Evolutionary conservation across 257 asterid species (phyloP).

Genomic region (Gentiana dahurica): DNA sequence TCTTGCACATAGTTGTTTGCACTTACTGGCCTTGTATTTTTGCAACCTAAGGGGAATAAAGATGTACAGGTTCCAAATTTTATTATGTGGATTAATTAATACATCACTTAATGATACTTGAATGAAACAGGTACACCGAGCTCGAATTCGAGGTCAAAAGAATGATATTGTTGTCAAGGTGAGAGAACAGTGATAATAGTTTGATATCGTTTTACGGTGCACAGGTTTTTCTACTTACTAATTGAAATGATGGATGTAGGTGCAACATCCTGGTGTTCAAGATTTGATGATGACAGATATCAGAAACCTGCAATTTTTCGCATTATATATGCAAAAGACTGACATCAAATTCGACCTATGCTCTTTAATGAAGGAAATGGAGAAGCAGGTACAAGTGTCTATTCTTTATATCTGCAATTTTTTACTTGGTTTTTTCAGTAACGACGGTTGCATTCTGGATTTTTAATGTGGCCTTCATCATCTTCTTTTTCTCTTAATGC

Average conservation of each 20-base stretch:
- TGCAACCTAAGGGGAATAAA: no score
- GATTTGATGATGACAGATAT: slow-evolving; percentile 98
- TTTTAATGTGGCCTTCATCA: background rate
- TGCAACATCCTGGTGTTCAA: slow-evolving; percentile 95
- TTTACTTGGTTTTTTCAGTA: no score
- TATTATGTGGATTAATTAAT: background rate
- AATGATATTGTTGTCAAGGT: slow-evolving; percentile 91
- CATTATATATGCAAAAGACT: slow-evolving; percentile 88
- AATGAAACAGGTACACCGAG: slow-evolving; percentile 74
- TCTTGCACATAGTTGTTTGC: no score
- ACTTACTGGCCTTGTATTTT: no score
- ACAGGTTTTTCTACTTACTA: slow-evolving; percentile 9
- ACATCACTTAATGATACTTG: slow-evolving; percentile 4
- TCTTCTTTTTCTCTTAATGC: slow-evolving; percentile 13
- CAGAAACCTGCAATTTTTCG: slow-evolving; percentile 89
- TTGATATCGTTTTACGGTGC: slow-evolving; percentile 1
- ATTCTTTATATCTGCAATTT: background rate
- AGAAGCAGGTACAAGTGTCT: slow-evolving; percentile 61
- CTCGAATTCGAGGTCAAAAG: slow-evolving; percentile 70
- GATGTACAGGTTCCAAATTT: no score
- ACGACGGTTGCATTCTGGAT: no score
- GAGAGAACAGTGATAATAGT: slow-evolving; percentile 6
- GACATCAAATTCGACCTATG: slow-evolving; percentile 85
- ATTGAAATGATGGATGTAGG: slow-evolving; percentile 30
- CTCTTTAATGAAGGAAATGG: slow-evolving; percentile 96